Percentiles rank a stretch among this genome's conserved stretches.
Evolutionary conservation across 176 grass and related monocot genomes (phyloP).

Genomic region (Poa annua): DNA sequence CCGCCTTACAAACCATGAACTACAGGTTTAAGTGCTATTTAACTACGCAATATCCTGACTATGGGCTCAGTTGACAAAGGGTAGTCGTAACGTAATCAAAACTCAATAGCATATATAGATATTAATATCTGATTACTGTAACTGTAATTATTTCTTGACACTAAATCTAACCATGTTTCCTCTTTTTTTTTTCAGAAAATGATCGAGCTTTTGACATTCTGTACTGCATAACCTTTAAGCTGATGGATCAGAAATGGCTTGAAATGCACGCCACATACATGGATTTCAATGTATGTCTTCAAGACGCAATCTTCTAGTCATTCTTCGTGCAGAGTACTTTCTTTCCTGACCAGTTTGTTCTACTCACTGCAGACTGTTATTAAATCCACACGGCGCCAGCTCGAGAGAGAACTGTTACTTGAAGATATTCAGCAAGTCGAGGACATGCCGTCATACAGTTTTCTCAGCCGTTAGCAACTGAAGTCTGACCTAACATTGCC

Average conservation of each 20-base stretch:
- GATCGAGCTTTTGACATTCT: conserved; percentile 87
- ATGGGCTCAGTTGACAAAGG: too few species aligned
- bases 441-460: conserved; percentile 79
- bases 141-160: neutral
- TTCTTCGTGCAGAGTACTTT: conserved; percentile 13
- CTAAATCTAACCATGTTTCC: conserved; percentile 19
- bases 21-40: neutral
- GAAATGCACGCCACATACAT: conserved; percentile 90
- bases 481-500: conserved; percentile 34
- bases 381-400: conserved; percentile 73
- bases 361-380: conserved; percentile 64
- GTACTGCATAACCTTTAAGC: conserved; percentile 91
- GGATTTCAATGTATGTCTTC: conserved; percentile 86
- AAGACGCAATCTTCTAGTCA: neutral
- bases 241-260: conserved; percentile 98
- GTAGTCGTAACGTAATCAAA: neutral
- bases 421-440: conserved; percentile 83
- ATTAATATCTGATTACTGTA: neutral
- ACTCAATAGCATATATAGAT: neutral
- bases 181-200: conserved; percentile 57
- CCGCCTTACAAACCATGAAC: too few species aligned
- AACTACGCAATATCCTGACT: conserved; percentile 6
- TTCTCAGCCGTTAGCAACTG: conserved; percentile 62
- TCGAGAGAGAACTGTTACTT: conserved; percentile 81
- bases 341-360: conserved; percentile 30